These are phyloP conservation scores for Fusarium lateritium DNA, from an alignment of 2,329 filamentous ascomycete species.

Conservation along the genomic window DNA sequence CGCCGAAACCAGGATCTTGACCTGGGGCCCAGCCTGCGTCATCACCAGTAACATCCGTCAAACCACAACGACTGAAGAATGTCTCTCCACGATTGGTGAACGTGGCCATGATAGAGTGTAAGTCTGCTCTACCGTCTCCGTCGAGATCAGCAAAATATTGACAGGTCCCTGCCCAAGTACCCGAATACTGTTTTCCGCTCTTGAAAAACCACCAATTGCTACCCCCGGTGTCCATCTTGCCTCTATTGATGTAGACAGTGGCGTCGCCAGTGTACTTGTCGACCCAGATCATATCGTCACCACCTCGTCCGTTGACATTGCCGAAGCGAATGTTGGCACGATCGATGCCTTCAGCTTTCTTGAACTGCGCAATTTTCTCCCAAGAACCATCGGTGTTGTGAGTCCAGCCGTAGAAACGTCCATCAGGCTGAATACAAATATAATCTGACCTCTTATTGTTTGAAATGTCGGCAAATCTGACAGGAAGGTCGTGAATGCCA, in stretches of 20 bases:
- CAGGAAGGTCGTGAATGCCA: conserved; percentile 1
- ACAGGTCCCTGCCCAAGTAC: conserved; percentile 5
- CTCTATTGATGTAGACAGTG: conserved; percentile 6
- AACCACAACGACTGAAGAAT: background rate
- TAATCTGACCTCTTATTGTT: conserved; percentile 20
- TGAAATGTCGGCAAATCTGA: conserved; percentile 51
- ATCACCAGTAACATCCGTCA: background rate
- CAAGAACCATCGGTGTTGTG: conserved; percentile 15
- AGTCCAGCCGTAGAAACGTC: conserved; percentile 10
- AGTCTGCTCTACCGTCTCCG: conserved; percentile 1
- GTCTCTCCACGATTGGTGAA: conserved; percentile 1
- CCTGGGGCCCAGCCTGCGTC: conserved; percentile 6
- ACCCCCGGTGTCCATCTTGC: conserved; percentile 14
- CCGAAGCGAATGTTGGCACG: conserved; percentile 30
- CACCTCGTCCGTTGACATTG: conserved; percentile 15
- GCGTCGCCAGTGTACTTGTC: conserved; percentile 31
- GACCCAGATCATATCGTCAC: conserved; percentile 29
- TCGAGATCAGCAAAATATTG: conserved; percentile 18
- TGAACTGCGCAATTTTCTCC: conserved; percentile 17
- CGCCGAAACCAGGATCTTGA: background rate
- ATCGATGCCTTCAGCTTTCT: conserved; percentile 12
- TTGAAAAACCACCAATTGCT: conserved; percentile 27
- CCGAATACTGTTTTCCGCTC: conserved; percentile 1
- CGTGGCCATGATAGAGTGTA: conserved; percentile 2
- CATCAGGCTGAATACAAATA: conserved; percentile 18